Percentiles rank a stretch among this genome's conserved stretches.
Conservation (phyloP, 176 grass and related monocot species). For the Oryza australiensis region DNA sequence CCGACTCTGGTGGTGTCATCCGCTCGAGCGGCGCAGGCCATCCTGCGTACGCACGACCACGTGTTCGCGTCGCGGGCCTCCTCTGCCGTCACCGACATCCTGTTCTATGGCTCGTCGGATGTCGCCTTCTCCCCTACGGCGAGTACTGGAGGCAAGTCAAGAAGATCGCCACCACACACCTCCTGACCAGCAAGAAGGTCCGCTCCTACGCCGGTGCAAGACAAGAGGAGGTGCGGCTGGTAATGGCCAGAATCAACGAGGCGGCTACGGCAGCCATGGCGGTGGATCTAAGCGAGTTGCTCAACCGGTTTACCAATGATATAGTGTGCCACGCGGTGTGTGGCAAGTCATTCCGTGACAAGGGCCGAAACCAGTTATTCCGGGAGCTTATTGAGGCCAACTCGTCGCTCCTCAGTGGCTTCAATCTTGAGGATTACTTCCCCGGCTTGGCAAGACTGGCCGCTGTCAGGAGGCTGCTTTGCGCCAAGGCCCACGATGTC, state of each 20-base stretch:
- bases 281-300: conserved; percentile 36
- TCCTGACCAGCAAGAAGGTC: conserved; percentile 26
- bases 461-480: conserved; percentile 8
- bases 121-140: conserved; percentile 28
- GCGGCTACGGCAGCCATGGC: not conserved
- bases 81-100: not conserved
- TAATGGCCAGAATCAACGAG: not conserved
- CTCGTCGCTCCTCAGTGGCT: conserved; percentile 21
- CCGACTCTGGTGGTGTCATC: conserved; percentile 37
- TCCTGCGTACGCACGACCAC: conserved; percentile 42
- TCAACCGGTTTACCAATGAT: conserved; percentile 31
- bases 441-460: not conserved
- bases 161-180: conserved; percentile 27
- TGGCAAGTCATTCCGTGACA: not conserved
- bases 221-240: not conserved
- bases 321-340: conserved; percentile 40
- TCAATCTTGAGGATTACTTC: conserved; percentile 47
- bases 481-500: conserved; percentile 11
- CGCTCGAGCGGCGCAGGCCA: conserved; percentile 18
- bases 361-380: conserved; percentile 25
- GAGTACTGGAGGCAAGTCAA: conserved; percentile 40
- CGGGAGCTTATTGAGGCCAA: conserved; percentile 17
- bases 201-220: not conserved
- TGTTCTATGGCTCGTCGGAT: conserved; percentile 33
- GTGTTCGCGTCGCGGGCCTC: conserved; percentile 43